Percentiles rank a stretch among this genome's conserved stretches.
phyloP scores from a whole-genome alignment of 2,329 filamentous ascomycete species.

The Beauveria caledonica region DNA sequence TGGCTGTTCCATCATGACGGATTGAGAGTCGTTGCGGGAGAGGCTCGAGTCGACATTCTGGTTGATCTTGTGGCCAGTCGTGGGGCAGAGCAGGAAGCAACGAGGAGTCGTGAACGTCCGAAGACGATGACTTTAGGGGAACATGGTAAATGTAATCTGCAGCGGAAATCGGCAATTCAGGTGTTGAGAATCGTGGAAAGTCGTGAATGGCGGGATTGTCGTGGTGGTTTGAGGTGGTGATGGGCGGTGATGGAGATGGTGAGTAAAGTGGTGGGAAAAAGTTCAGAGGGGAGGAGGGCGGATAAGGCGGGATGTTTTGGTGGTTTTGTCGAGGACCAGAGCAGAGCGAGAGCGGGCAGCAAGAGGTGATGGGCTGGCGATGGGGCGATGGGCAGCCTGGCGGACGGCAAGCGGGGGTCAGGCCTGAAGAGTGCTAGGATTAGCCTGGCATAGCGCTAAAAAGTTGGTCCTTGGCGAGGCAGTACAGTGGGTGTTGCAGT shows the following conservation, averaged over 20 bases:
- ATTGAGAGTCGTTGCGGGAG: slow-evolving; percentile 13
- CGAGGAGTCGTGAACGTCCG: slow-evolving; percentile 6
- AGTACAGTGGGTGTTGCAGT: slow-evolving; percentile 8
- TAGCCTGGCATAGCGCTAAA: background rate
- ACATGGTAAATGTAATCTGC: background rate
- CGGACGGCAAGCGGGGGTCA: background rate
- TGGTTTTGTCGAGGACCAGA: slow-evolving; percentile 1
- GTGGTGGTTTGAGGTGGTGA: background rate
- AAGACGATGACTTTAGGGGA: slow-evolving; percentile 7
- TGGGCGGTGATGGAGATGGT: background rate
- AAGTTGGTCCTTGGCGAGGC: slow-evolving; percentile 4
- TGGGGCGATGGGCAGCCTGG: background rate
- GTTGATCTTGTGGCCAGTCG: slow-evolving; percentile 2
- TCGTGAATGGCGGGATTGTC: background rate
- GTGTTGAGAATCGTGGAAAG: background rate
- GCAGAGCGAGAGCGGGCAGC: background rate
- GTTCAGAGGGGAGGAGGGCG: slow-evolving; percentile 5
- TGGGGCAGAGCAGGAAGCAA: slow-evolving; percentile 6
- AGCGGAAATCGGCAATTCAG: background rate
- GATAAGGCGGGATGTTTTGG: slow-evolving; percentile 10
- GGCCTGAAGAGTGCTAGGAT: background rate
- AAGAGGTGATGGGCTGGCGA: too few relatives aligned
- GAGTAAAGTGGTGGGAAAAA: background rate
- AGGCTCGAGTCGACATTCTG: slow-evolving; percentile 7
- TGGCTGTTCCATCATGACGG: slow-evolving; percentile 13